Evolutionary conservation across 768 basidiomycete genomes (phyloP), one percentile per base, ranked within the genome.

Genomic region (Leucosporidium scottii): DNA sequence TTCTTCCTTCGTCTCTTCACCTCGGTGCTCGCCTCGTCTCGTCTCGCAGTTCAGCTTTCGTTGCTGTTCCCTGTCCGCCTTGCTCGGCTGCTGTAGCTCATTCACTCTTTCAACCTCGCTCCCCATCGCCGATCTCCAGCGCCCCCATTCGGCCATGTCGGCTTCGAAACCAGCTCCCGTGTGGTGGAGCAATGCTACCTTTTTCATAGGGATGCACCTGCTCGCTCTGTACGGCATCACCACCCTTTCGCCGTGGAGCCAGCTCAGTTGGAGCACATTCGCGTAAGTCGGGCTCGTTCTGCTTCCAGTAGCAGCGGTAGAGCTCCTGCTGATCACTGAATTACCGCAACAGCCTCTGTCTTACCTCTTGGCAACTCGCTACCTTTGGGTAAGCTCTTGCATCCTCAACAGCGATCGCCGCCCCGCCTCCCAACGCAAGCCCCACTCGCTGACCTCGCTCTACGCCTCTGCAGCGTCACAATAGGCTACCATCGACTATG

Each of bases 401-500:
- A 15, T n/a, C 21, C 51, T n/a, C 51, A 2, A n/a, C 9, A 9
- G 31, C 27, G n/a, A n/a, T n/a, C 20, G 25, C 34, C 34, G 34
- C 34, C 34, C 34, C 34, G 6, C 9, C 48, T 50, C 27, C 48
- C 25, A 56, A 53, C 39, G 44, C 44, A 47, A 15, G 65, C 51
- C 27, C 23, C 51, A 27, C 51, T 53, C 6, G 17, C 51, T 53
- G n/a, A 23, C 12, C 23, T n/a, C 15, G 2, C 17, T 15, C 8
- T n/a, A 17, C 27, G 6, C 51, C 2, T 15, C 13, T 44, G 13
- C 15, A 88, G 87, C 2, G 84, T 90, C 58, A 89, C 86, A 4
- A 81, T 87, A 71, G 88, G 88, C 1, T 90, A 90, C 75, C 88
- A 90, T 75, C 82, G 88, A 0, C 39, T 48, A 78, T 90, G n/a